These are phyloP conservation scores for Triticum urartu DNA, from an alignment of 176 grass and related monocot species.

Conservation along the genomic window DNA sequence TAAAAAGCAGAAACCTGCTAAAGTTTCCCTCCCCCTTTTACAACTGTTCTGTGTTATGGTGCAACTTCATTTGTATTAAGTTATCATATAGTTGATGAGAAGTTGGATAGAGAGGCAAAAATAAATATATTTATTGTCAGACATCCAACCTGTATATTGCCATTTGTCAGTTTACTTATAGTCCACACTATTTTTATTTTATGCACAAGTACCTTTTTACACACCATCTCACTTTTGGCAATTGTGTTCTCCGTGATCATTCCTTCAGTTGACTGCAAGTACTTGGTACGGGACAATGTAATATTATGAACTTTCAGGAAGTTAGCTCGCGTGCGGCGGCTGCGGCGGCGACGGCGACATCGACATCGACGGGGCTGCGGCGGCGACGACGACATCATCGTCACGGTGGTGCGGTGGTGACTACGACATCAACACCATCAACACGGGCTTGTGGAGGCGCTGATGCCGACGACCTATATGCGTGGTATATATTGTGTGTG, in stretches of 20 bases:
- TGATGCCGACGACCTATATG: no score
- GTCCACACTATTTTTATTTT: background rate
- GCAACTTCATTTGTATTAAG: background rate
- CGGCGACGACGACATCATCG: no score
- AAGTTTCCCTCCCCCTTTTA: background rate
- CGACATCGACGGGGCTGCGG: no score
- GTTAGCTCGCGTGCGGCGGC: background rate
- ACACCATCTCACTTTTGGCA: background rate
- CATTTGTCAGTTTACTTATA: background rate
- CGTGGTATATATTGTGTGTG: no score
- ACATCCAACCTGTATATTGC: background rate
- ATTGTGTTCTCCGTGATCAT: background rate
- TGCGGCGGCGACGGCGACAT: no score
- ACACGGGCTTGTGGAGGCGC: no score
- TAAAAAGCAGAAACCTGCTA: constrained; percentile 73
- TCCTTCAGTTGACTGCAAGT: background rate
- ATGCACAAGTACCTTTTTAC: background rate
- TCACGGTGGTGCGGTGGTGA: no score
- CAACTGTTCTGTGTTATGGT: background rate
- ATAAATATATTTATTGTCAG: no score
- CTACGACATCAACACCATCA: no score
- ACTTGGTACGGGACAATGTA: background rate
- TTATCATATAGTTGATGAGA: background rate
- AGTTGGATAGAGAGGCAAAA: background rate
- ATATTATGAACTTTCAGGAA: background rate